Conservation (phyloP, 2,329 filamentous ascomycete species). For the Thielaviopsis musarum region DNA sequence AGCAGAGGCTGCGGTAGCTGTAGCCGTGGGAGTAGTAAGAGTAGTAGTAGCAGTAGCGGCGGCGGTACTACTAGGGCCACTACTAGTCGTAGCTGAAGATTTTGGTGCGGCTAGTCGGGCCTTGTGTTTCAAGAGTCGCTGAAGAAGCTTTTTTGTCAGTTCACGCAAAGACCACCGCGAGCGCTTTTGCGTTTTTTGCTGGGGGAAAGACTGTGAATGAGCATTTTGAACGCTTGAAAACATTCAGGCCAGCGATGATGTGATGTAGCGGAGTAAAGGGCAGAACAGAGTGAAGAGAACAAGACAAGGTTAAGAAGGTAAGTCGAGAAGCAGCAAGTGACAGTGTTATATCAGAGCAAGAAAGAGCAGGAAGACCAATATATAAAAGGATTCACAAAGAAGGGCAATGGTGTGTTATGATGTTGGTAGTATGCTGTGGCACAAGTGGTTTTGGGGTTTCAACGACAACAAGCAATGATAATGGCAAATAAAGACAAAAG, state of each 20-base stretch:
- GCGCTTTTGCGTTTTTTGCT: conserved; percentile 1
- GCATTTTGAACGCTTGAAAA: not conserved
- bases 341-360: not conserved
- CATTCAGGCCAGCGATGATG: not conserved
- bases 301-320: not conserved
- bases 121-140: not conserved
- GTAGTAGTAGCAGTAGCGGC: not conserved
- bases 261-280: not conserved
- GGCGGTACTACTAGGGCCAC: not conserved
- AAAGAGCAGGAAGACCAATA: not conserved
- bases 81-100: not conserved
- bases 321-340: not conserved
- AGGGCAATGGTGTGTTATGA: not conserved
- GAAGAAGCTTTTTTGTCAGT: not conserved
- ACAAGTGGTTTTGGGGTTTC: not conserved
- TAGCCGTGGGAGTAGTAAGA: not conserved
- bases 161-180: not conserved
- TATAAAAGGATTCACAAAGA: conserved; percentile 4
- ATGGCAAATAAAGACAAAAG: no score
- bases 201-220: not conserved
- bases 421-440: not conserved
- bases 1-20: not conserved
- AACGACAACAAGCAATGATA: not conserved
- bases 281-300: not conserved
- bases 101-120: not conserved